Evolutionary conservation across 495 filamentous ascomycete species (phyloP).

Genomic region (Trichoderma reesei): DNA sequence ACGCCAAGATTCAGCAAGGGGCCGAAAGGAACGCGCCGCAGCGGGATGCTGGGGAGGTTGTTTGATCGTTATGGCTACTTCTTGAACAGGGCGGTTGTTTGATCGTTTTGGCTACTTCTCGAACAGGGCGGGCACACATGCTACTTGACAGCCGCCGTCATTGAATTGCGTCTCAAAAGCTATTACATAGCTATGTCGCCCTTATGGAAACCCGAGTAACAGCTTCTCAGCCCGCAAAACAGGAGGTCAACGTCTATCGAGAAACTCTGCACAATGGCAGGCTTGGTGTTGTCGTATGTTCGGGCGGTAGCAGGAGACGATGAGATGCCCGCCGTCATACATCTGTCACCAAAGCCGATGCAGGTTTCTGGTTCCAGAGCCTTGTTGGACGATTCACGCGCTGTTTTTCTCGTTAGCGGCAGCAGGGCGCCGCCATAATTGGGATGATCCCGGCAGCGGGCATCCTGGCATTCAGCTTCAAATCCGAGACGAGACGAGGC

Average conservation of each 20-base stretch:
- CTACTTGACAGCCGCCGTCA: too few species aligned
- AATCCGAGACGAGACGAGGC: neutral
- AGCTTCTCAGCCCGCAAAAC: neutral
- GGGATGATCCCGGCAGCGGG: neutral
- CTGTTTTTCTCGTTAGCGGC: neutral
- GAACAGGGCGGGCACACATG: too few species aligned
- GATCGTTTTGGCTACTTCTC: too few species aligned
- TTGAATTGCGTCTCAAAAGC: neutral
- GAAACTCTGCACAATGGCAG: too few species aligned
- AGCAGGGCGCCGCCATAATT: neutral
- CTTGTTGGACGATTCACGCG: neutral
- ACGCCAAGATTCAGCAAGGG: conserved; percentile 3
- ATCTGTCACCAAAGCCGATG: neutral
- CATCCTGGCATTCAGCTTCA: neutral
- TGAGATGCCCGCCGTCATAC: neutral
- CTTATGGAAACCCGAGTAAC: neutral
- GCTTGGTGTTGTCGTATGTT: neutral
- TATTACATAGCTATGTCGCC: neutral
- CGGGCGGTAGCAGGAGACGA: neutral
- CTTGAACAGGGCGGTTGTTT: neutral
- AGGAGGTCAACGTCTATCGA: neutral
- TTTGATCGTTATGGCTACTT: neutral
- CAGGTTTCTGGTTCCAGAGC: neutral
- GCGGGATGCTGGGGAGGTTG: neutral
- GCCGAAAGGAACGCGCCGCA: conserved; percentile 5